Base-by-base conservation (phyloP, 2,329 filamentous ascomycete genomes). In the Apiospora hydei region DNA sequence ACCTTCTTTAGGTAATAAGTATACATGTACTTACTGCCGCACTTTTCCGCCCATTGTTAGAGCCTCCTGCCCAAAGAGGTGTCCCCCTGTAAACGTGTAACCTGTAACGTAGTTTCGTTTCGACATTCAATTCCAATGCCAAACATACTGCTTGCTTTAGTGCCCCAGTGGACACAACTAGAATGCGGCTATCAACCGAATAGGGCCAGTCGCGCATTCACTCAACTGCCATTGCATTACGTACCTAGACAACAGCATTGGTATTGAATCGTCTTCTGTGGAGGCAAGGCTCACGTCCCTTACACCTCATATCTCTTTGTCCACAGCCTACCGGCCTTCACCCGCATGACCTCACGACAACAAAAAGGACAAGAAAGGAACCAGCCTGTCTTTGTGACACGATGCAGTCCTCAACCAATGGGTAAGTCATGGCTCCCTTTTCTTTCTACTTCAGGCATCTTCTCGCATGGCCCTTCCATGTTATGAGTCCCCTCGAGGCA, bases 351-450 rank as follows among this genome's bases (percentile, higher is more conserved):
- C 53, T 61, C 53, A 38, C 53, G 16, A 38, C 53, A 38, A 61
- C 53, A 61, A 61, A 61, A 64, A 64, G 57, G 18, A 38, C 53
- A 61, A 61, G 38, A 64, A 64, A 34, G 34, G 34, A 41, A 64
- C 14, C 57, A 14, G 34, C 34, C 16, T n/a, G 30, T 41, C 57
- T 64, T 64, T 64, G 57, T 64, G 34, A 14, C 34, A 14, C 57
- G 57, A 64, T 64, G 57, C 57, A 64, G 57, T 13, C 57, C 10
- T 64, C 57, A 41, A 11, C 21, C 57, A 64, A 64, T 64, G 57
- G 34, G 57, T 64, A 64, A 64, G 57, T 10, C 57, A 64, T 41
- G 18, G 34, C 41, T 64, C 34, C 57, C 21, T 64, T 64, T 51
- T 64, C 57, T 64, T 41, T 41, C 57, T 64, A 34, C 41, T 41